phyloP scores from a whole-genome alignment of 78 protist species.

The Polysphondylium violaceum region DNA sequence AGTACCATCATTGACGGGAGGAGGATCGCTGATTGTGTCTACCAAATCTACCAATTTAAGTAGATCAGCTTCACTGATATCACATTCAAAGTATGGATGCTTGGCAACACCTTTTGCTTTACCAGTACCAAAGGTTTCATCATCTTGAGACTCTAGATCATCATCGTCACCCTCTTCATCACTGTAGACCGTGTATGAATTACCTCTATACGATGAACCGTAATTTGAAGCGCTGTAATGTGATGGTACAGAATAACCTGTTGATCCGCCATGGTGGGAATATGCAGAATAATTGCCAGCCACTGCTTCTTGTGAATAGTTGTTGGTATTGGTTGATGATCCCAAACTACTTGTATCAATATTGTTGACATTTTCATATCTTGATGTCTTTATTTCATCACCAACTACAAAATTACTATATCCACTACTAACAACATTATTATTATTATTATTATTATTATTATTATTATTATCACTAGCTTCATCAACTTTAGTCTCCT shows the following conservation, averaged over 20 bases:
- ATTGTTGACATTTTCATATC: not conserved
- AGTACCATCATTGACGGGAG: no score
- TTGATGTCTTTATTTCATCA: not conserved
- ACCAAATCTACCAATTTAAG: not conserved
- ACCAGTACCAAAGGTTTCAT: not conserved
- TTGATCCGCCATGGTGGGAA: constrained; percentile 14
- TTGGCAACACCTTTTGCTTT: not conserved
- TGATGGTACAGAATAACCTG: not conserved
- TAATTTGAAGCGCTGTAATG: not conserved
- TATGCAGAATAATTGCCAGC: not conserved
- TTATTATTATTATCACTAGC: not conserved
- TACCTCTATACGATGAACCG: not conserved
- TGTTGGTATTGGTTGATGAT: not conserved
- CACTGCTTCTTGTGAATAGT: no score
- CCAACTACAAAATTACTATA: not conserved
- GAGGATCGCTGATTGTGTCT: no score
- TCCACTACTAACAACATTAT: not conserved
- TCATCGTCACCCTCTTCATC: constrained; percentile 7
- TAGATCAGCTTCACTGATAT: constrained; percentile 26
- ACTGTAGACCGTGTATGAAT: not conserved
- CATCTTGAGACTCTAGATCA: not conserved
- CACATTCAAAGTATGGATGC: not conserved
- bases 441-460: not conserved
- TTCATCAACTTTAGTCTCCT: not conserved
- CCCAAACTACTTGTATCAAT: no score